Evolutionary conservation across 1,284 basidiomycete species (phyloP).

Genomic region (Tausonia pullulans): DNA sequence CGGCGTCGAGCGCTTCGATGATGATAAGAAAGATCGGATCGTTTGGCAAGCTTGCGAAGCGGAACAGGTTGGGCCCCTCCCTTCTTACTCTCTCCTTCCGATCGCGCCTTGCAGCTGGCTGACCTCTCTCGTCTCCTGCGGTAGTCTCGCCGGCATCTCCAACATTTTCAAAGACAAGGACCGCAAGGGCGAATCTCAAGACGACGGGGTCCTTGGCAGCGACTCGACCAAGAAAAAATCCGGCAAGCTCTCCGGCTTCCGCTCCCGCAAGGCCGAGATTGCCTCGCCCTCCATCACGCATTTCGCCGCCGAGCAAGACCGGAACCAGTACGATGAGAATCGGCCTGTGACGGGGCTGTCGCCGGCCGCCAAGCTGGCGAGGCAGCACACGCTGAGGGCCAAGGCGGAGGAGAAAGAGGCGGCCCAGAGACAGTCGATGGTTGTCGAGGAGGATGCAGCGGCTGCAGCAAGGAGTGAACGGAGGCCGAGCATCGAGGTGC

Average conservation of each 20-base stretch:
- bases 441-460: conserved; percentile 28
- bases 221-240: conserved; percentile 33
- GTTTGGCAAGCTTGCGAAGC: conserved; percentile 79
- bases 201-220: conserved; percentile 20
- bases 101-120: neutral
- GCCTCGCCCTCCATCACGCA: conserved; percentile 68
- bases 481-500: conserved; percentile 2
- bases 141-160: conserved; percentile 74
- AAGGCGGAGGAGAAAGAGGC: conserved; percentile 49
- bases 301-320: conserved; percentile 75
- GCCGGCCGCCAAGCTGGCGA: conserved; percentile 80
- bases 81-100: neutral
- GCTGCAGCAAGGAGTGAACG: conserved; percentile 43
- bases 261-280: conserved; percentile 47
- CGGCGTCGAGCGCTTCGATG: conserved; percentile 87
- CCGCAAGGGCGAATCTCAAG: conserved; percentile 43
- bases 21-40: conserved; percentile 96
- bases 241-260: conserved; percentile 9
- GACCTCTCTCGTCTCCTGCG: neutral
- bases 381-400: conserved; percentile 61
- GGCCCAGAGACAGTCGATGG: conserved; percentile 37
- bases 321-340: conserved; percentile 17
- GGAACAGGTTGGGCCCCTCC: conserved; percentile 46
- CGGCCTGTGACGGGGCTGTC: conserved; percentile 56
- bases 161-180: conserved; percentile 87